These are phyloP conservation scores for Diaporthe helianthi DNA, from an alignment of 2,329 filamentous ascomycete species.

Conservation along the genomic window DNA sequence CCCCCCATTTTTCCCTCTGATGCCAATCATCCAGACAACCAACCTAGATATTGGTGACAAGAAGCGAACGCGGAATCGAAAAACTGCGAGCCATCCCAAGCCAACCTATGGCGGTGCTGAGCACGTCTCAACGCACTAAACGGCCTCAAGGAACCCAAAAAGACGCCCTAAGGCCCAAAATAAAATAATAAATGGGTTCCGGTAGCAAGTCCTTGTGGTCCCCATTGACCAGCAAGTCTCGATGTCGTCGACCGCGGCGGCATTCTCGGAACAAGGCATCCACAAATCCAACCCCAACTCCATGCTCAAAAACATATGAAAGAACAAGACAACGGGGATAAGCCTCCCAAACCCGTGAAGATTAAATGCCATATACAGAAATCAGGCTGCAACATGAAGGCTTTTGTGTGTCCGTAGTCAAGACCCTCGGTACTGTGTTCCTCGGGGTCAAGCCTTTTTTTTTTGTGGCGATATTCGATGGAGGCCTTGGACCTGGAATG, in stretches of 20 bases:
- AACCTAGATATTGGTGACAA: slow-evolving; percentile 17
- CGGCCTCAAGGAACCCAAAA: not conserved
- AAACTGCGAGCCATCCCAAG: slow-evolving; percentile 17
- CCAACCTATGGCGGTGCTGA: slow-evolving; percentile 17
- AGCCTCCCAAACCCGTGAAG: not conserved
- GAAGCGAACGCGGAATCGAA: slow-evolving; percentile 19
- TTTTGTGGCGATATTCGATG: not conserved
- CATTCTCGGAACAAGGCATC: not conserved
- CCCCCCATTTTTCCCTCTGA: slow-evolving; percentile 19
- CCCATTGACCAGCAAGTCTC: not conserved
- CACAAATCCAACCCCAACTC: slow-evolving; percentile 35
- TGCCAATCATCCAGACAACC: slow-evolving; percentile 21
- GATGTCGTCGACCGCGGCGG: not conserved
- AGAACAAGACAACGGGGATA: slow-evolving; percentile 16
- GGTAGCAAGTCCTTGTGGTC: not conserved
- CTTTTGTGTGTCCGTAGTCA: slow-evolving; percentile 13
- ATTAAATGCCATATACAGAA: slow-evolving; percentile 24
- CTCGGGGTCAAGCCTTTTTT: not conserved
- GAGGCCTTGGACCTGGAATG: not conserved
- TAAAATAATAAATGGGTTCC: not conserved
- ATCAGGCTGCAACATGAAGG: slow-evolving; percentile 26
- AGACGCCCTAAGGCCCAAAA: not conserved
- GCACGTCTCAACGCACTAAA: not conserved
- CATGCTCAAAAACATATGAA: slow-evolving; percentile 36
- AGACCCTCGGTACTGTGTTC: slow-evolving; percentile 12